Conservation (phyloP, 192 early-diverging fungal species). For the Backusella psychrophila region DNA sequence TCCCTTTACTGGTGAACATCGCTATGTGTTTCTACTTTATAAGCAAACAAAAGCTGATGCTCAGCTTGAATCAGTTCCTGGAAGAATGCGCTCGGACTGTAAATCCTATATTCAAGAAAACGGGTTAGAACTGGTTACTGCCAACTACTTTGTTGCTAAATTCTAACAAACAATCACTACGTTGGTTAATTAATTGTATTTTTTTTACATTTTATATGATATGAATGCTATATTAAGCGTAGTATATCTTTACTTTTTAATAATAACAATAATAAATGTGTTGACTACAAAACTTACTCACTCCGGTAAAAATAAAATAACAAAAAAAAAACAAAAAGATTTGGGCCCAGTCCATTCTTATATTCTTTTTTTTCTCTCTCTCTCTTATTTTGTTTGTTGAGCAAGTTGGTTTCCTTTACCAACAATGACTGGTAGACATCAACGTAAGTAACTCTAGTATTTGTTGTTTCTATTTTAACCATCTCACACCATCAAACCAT, state of each 20-base stretch:
- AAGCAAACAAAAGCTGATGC: slow-evolving; percentile 39
- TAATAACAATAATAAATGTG: too few species aligned
- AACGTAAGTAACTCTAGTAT: slow-evolving; percentile 17
- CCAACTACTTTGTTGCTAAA: background rate
- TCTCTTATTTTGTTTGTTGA: background rate
- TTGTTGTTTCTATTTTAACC: background rate
- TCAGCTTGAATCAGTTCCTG: background rate
- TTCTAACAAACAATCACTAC: background rate
- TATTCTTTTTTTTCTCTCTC: background rate
- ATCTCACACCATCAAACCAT: background rate
- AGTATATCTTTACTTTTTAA: too few species aligned
- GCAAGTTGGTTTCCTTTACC: background rate
- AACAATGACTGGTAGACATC: slow-evolving; percentile 26
- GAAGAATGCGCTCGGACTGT: background rate
- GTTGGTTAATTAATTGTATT: too few species aligned
- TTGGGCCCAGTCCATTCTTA: background rate
- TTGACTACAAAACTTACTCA: too few species aligned
- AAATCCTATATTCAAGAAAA: background rate
- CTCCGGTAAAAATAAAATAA: too few species aligned
- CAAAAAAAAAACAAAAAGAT: too few species aligned
- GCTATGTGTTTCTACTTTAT: slow-evolving; percentile 59
- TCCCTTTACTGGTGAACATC: slow-evolving; percentile 49
- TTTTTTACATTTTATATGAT: too few species aligned
- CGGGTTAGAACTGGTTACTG: background rate
- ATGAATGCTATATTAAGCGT: too few species aligned